Conservation (phyloP, 805 yeast species). For the Myxozyma neglecta region DNA sequence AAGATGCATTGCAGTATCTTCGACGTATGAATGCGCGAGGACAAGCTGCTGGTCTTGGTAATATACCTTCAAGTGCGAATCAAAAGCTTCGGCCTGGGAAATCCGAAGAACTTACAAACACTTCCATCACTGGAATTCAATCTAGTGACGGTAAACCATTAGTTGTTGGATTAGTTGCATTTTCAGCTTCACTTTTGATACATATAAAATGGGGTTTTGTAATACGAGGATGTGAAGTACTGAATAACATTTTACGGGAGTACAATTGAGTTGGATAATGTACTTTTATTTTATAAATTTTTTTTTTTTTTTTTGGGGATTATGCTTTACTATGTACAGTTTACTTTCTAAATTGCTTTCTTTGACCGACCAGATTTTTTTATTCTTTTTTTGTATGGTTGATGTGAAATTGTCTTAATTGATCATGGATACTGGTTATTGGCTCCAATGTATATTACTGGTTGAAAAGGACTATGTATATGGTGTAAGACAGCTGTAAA, state of each 20-base stretch:
- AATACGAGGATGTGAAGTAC: conserved; percentile 28
- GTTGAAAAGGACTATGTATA: no score
- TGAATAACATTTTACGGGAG: conserved; percentile 27
- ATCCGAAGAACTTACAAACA: not conserved
- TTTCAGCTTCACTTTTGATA: conserved; percentile 25
- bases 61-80: not conserved
- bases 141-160: conserved; percentile 24
- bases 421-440: no score
- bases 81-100: not conserved
- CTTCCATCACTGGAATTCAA: not conserved
- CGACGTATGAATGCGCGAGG: conserved; percentile 21
- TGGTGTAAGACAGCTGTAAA: no score
- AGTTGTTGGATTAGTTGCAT: conserved; percentile 31
- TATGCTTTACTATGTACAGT: not conserved
- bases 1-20: conserved; percentile 30
- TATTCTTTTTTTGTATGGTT: no score
- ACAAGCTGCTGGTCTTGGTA: conserved; percentile 5
- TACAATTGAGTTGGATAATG: conserved; percentile 5
- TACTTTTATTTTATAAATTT: not conserved
- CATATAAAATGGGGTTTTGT: conserved; percentile 34
- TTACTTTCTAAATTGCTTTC: not conserved
- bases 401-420: no score
- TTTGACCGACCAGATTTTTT: no score
- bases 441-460: no score
- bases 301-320: not conserved